Evolutionary conservation across 495 filamentous ascomycete genomes (phyloP).

Genomic region (Aspergillus kassunensis): DNA sequence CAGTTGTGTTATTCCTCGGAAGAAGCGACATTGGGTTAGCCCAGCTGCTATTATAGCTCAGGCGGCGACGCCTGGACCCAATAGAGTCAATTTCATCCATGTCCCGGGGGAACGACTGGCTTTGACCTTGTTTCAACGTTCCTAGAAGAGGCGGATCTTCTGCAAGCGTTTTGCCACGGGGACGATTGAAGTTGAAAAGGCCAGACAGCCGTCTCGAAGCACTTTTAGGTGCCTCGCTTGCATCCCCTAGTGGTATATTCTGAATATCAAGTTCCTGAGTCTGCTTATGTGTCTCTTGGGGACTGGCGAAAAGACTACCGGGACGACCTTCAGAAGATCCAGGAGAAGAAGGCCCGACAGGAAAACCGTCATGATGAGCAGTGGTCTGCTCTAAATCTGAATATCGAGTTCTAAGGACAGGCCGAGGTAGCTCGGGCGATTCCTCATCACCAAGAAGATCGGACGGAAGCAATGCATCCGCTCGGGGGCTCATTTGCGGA

Average conservation of each 20-base stretch:
- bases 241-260: constrained; percentile 31
- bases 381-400: constrained; percentile 34
- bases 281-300: constrained; percentile 59
- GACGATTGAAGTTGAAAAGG: constrained; percentile 65
- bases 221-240: constrained; percentile 44
- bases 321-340: constrained; percentile 61
- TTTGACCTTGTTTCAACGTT: constrained; percentile 69
- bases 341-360: constrained; percentile 65
- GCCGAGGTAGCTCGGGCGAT: constrained; percentile 48
- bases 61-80: constrained; percentile 57
- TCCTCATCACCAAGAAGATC: constrained; percentile 79
- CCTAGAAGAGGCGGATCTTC: constrained; percentile 68
- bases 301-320: constrained; percentile 64
- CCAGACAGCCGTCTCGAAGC: constrained; percentile 53
- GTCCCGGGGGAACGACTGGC: constrained; percentile 76
- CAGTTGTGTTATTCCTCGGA: constrained; percentile 41
- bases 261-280: constrained; percentile 31
- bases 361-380: constrained; percentile 32
- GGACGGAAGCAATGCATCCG: constrained; percentile 71
- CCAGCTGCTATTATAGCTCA: constrained; percentile 63
- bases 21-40: constrained; percentile 53
- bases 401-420: constrained; percentile 35
- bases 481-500: constrained; percentile 77
- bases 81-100: constrained; percentile 66
- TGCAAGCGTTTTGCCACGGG: constrained; percentile 65